Evolutionary conservation across 1,284 basidiomycete species (phyloP).

Genomic region (Rhodotorula sp.): DNA sequence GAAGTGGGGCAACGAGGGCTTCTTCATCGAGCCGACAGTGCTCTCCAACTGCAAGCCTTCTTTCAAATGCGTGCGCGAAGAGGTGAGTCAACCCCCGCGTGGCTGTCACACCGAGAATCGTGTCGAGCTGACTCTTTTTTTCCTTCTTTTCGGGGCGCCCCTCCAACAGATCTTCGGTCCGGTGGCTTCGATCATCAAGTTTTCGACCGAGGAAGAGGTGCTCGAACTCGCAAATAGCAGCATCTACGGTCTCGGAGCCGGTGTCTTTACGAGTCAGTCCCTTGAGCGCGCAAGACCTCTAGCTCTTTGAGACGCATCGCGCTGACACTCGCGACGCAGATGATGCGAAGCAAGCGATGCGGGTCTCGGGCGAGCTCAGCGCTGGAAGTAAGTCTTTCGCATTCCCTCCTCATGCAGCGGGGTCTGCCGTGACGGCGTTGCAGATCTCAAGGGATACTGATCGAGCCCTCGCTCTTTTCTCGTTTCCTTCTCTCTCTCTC

Average conservation of each 20-base stretch:
- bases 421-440: too few relatives aligned
- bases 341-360: slow-evolving; percentile 81
- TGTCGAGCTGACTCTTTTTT: background rate
- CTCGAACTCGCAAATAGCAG: slow-evolving; percentile 78
- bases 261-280: slow-evolving; percentile 65
- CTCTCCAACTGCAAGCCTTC: slow-evolving; percentile 51
- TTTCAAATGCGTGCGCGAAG: slow-evolving; percentile 46
- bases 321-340: slow-evolving; percentile 35
- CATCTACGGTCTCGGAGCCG: slow-evolving; percentile 81
- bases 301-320: too few relatives aligned
- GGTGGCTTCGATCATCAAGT: slow-evolving; percentile 42
- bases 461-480: too few relatives aligned
- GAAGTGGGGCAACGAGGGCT: slow-evolving; percentile 53
- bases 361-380: slow-evolving; percentile 74
- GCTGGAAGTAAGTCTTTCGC: slow-evolving; percentile 57
- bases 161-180: slow-evolving; percentile 43
- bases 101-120: background rate
- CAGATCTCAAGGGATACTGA: background rate
- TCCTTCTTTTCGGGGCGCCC: too few relatives aligned
- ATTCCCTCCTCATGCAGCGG: too few relatives aligned
- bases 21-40: slow-evolving; percentile 48
- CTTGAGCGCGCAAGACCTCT: background rate
- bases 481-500: too few relatives aligned
- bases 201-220: slow-evolving; percentile 54
- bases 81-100: slow-evolving; percentile 34